A percentile compares a stretch with the other conserved stretches of the same genome.
These are phyloP conservation scores for Aleurites moluccanus DNA, from an alignment of 441 rosid species.

Conservation along the genomic window DNA sequence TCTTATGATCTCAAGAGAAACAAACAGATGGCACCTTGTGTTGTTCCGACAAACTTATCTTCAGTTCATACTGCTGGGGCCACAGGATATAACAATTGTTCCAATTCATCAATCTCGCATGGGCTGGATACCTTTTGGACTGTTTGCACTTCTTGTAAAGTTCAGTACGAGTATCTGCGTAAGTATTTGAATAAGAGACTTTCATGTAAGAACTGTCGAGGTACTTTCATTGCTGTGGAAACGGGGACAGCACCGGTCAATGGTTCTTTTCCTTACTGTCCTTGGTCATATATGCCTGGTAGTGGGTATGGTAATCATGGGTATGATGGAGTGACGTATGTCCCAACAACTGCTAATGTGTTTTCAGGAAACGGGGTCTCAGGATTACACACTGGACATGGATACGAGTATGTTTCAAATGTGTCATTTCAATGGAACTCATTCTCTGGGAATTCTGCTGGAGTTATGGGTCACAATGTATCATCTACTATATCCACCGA, in stretches of 20 bases:
- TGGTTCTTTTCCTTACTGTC: conserved; percentile 80
- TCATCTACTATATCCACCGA: conserved; percentile 47
- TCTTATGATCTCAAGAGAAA: conserved; percentile 69
- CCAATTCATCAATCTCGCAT: conserved; percentile 54
- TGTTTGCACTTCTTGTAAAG: conserved; percentile 96
- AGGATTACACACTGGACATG: conserved; percentile 72
- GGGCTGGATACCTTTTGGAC: conserved; percentile 98
- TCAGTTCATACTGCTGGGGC: conserved; percentile 51
- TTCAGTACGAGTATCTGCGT: conserved; percentile 95
- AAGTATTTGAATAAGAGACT: conserved; percentile 97
- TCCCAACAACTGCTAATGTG: conserved; percentile 60
- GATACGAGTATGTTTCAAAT: conserved; percentile 72
- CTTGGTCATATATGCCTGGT: conserved; percentile 60
- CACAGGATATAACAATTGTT: conserved; percentile 41
- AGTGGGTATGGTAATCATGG: conserved; percentile 76
- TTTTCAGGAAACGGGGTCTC: conserved; percentile 54
- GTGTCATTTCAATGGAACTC: conserved; percentile 83
- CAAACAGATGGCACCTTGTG: conserved; percentile 52
- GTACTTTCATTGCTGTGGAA: conserved; percentile 89
- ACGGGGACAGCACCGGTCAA: conserved; percentile 89
- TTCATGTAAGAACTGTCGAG: conserved; percentile 98
- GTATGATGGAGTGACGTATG: conserved; percentile 67
- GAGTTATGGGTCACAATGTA: conserved; percentile 54
- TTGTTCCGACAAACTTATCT: conserved; percentile 53
- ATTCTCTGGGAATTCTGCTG: conserved; percentile 56